A percentile compares a stretch with the other conserved stretches of the same genome.
phyloP scores from a whole-genome alignment of 139 green algal species.

The Pleodorina starrii region DNA sequence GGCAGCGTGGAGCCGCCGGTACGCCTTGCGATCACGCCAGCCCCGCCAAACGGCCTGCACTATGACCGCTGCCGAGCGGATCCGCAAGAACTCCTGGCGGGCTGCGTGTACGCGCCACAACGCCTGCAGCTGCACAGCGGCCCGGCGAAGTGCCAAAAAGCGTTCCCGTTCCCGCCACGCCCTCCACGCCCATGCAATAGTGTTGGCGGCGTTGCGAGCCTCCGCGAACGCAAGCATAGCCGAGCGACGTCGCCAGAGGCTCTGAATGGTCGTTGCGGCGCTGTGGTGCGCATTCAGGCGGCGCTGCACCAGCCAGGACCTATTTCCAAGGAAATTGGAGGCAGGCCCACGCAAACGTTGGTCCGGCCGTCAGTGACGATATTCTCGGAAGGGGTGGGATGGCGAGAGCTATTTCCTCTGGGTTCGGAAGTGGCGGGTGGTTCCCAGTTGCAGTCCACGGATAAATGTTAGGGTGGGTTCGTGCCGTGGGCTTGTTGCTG shows the following conservation, averaged over 20 bases:
- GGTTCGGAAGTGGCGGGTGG: too few species aligned
- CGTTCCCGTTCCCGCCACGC: neutral
- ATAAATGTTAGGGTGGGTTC: too few species aligned
- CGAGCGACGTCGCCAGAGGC: neutral
- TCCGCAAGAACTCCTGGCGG: too few species aligned
- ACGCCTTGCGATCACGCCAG: too few species aligned
- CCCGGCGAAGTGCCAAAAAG: neutral
- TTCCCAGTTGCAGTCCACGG: too few species aligned
- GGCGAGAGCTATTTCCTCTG: too few species aligned
- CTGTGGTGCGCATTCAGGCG: neutral
- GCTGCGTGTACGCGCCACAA: neutral
- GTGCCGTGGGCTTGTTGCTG: too few species aligned
- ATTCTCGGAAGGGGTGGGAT: too few species aligned
- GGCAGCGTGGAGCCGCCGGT: too few species aligned
- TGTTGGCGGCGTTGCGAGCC: constrained; percentile 7
- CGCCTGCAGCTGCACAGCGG: constrained; percentile 44
- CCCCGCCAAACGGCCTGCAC: too few species aligned
- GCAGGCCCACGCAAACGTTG: neutral
- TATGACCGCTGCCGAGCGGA: too few species aligned
- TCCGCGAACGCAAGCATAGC: neutral
- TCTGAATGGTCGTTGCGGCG: neutral
- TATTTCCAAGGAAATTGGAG: neutral
- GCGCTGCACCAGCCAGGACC: neutral
- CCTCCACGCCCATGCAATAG: constrained; percentile 43
- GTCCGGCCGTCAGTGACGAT: too few species aligned